Evolutionary conservation across 192 early-diverging fungal species (phyloP).

Genomic region (Coemansia sp.): DNA sequence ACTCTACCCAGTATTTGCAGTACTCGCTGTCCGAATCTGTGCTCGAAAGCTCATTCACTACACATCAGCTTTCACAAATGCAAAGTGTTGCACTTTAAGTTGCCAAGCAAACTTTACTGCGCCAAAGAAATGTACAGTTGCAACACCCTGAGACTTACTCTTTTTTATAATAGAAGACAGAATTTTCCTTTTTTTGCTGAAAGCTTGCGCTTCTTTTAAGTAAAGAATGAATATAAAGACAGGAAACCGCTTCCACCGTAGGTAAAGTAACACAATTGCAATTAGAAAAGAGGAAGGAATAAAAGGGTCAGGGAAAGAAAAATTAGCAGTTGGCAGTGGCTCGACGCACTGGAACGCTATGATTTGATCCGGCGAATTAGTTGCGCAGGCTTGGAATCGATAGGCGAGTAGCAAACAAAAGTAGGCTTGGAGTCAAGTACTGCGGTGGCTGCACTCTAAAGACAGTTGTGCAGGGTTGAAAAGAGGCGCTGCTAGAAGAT

Average conservation of each 20-base stretch:
- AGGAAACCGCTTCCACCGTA: neutral
- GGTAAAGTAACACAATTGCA: neutral
- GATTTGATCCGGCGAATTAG: neutral
- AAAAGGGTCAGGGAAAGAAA: slow-evolving; percentile 1
- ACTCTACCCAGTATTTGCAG: slow-evolving; percentile 86
- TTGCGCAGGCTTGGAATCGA: too few species aligned
- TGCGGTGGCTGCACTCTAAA: too few species aligned
- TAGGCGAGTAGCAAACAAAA: too few species aligned
- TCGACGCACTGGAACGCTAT: neutral
- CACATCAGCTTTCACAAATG: neutral
- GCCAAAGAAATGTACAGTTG: neutral
- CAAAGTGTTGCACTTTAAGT: neutral
- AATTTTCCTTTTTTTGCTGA: neutral
- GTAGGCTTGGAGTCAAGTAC: too few species aligned
- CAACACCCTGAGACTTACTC: neutral
- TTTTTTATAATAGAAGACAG: slow-evolving; percentile 8
- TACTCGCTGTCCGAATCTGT: slow-evolving; percentile 49
- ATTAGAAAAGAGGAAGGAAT: neutral
- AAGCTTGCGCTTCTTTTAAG: neutral
- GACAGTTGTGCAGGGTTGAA: too few species aligned
- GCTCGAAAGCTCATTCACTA: slow-evolving; percentile 49
- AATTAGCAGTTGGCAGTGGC: neutral
- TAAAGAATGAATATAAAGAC: neutral
- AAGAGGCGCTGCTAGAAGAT: too few species aligned
- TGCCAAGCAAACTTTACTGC: slow-evolving; percentile 2